Evolutionary conservation across 2,329 filamentous ascomycete species (phyloP), one percentile per base, ranked within the genome.

Genomic region (Hymenoscyphus salicellus): DNA sequence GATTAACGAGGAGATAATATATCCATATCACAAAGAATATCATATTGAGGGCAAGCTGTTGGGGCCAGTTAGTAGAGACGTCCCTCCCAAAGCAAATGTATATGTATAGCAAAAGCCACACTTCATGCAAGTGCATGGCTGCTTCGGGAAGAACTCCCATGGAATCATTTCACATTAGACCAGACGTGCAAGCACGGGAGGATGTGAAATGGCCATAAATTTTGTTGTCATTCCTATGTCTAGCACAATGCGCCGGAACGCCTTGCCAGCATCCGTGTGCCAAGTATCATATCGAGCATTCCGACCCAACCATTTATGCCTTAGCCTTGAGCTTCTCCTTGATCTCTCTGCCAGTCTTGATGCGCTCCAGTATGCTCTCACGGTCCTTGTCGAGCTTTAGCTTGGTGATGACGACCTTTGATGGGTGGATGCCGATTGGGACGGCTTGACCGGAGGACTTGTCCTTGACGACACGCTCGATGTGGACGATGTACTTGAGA

Each of bases 321-420:
- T 73, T 74, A 14, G 66, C 55, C 73, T 75, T 76, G 62, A 71
- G 61, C 84, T 93, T 93, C 80, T 83, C 83, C 79, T 83, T 83
- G 78, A 87, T 84, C 83, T 94, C 91, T 71, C 91, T 89, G 77
- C 91, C 92, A 73, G 83, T 81, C 83, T 89, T 89, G 84, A 91
- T 92, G 82, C 92, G 88, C 83, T 92, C 91, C 75, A 96, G 85
- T 78, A 95, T 95, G 80, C 83, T 84, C 86, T 95, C 91, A 75
- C 92, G 90, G 83, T 96, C 91, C 89, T 95, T 94, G 87, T 95
- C 91, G 77, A 97, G 86, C 91, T 98, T 97, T 81, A 98, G 88
- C 89, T 97, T 97, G 84, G 90, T 97, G 86, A 99, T 91, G 84
- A 97, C 89, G 75, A 97, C 92, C 83, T 98, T 98, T 83, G 91